Evolutionary conservation across 805 yeast species (phyloP).

Genomic region (Wickerhamiella occidentalis): DNA sequence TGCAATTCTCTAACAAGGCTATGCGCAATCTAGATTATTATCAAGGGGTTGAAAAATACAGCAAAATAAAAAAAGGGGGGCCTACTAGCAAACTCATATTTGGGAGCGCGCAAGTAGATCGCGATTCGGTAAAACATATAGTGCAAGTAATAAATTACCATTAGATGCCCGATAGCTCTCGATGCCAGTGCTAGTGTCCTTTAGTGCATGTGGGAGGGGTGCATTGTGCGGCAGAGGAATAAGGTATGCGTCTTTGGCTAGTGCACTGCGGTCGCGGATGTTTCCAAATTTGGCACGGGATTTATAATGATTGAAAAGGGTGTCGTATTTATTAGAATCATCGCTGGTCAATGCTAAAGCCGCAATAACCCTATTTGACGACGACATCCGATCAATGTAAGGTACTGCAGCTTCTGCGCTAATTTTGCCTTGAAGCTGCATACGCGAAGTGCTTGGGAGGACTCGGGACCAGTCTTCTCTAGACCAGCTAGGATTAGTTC

Average conservation of each 20-base stretch:
- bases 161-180: not conserved
- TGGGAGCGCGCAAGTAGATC: too few relatives aligned
- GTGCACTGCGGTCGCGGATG: constrained; percentile 36
- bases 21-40: not conserved
- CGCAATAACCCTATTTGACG: constrained; percentile 40
- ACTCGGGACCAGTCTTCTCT: constrained; percentile 21
- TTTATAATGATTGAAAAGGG: constrained; percentile 37
- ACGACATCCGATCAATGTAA: constrained; percentile 36
- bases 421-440: constrained; percentile 53
- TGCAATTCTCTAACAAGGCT: not conserved
- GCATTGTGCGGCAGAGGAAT: constrained; percentile 29
- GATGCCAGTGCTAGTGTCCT: not conserved
- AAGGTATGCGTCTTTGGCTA: constrained; percentile 54
- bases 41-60: not conserved
- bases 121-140: constrained; percentile 4
- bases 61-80: not conserved
- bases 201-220: not conserved
- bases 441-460: constrained; percentile 15
- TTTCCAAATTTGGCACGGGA: constrained; percentile 46
- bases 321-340: constrained; percentile 20
- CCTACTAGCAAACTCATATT: too few relatives aligned
- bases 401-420: constrained; percentile 41
- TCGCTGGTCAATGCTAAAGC: constrained; percentile 34
- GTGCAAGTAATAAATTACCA: not conserved
- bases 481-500: constrained; percentile 18